A percentile compares a stretch with the other conserved stretches of the same genome.
phyloP scores from a whole-genome alignment of 2,329 filamentous ascomycete genomes.

The Fusarium abutilonis region DNA sequence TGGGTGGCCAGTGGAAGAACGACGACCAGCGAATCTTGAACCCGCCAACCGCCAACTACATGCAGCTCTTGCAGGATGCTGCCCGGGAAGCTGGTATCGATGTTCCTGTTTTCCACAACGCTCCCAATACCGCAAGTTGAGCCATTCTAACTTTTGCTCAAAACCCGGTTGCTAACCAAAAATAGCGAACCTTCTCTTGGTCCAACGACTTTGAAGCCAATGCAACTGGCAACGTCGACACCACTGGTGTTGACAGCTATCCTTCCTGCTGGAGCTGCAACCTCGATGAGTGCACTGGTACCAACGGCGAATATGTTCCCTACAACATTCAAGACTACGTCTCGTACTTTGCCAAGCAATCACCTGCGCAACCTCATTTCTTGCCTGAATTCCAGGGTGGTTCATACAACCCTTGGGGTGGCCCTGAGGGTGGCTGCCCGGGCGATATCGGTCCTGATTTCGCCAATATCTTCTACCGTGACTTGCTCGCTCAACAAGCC shows the following conservation, averaged over 20 bases:
- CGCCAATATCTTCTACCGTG: slow-evolving; percentile 71
- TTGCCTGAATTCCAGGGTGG: slow-evolving; percentile 45
- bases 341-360: slow-evolving; percentile 44
- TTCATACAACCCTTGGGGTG: slow-evolving; percentile 69
- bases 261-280: slow-evolving; percentile 72
- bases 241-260: slow-evolving; percentile 63
- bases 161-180: slow-evolving; percentile 35
- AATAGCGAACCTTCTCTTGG: slow-evolving; percentile 58
- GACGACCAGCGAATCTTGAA: slow-evolving; percentile 58
- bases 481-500: slow-evolving; percentile 68
- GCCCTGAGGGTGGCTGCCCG: slow-evolving; percentile 65
- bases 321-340: slow-evolving; percentile 53
- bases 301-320: slow-evolving; percentile 67
- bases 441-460: slow-evolving; percentile 66
- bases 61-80: slow-evolving; percentile 64
- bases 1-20: slow-evolving; percentile 56
- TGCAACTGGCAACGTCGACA: slow-evolving; percentile 65
- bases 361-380: slow-evolving; percentile 41
- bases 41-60: slow-evolving; percentile 61
- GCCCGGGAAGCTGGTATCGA: slow-evolving; percentile 67
- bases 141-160: accelerated
- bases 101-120: slow-evolving; percentile 67
- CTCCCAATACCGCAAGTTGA: slow-evolving; percentile 64
- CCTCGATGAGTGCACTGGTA: slow-evolving; percentile 66
- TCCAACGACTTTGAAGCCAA: slow-evolving; percentile 65